Evolutionary conservation across 192 early-diverging fungal genomes (phyloP), one percentile per base, ranked within the genome.

Genomic region (Ramicandelaber brevisporus): DNA sequence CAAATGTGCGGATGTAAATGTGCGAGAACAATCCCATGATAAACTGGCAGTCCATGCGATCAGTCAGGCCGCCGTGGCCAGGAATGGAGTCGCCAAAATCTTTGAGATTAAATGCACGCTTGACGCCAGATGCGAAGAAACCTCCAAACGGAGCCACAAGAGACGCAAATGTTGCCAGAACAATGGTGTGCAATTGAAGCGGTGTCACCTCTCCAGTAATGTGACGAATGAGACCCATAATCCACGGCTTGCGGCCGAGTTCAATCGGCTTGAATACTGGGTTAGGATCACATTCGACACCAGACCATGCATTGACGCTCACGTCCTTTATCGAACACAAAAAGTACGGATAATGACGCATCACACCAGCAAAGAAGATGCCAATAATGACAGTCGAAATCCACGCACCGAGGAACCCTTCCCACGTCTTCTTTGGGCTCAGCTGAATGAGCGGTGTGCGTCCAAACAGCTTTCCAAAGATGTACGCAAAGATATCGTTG

Each of bases 41-140:
- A 42, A 97, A 86, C 60, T 97, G 90, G 44, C 90, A 97, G 44
- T 97, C 86, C 63, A 97, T 86, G 15, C 90, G 70, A 54, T 97
- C 90, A 0, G 90, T 92, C 16, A 92, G 61, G 17, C 90, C 90
- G 37, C 90, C 90, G 36, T 97, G 90, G 13, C 90, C 90, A 4
- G 90, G 90, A 36, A 97, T 97, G 19, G 72, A 82, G 43, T 89
- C 70, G 6, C 82, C 78, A 55, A 89, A 97, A 44, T 97, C 90
- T 48, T 96, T 92, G 47, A 90, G 75, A 27, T 89, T 83, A 57
- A 97, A 89, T 1, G 90, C 90, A 17, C 90, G 63, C 51, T 97
- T 97, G 33, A 88, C 72, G 10, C 83, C 89, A 38, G 73, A 78
- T 4, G 90, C 90, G 59, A 96, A 96, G 62, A 92, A 96, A 7